phyloP scores from a whole-genome alignment of 805 yeast species.

The Jamesozyma piceae region DNA sequence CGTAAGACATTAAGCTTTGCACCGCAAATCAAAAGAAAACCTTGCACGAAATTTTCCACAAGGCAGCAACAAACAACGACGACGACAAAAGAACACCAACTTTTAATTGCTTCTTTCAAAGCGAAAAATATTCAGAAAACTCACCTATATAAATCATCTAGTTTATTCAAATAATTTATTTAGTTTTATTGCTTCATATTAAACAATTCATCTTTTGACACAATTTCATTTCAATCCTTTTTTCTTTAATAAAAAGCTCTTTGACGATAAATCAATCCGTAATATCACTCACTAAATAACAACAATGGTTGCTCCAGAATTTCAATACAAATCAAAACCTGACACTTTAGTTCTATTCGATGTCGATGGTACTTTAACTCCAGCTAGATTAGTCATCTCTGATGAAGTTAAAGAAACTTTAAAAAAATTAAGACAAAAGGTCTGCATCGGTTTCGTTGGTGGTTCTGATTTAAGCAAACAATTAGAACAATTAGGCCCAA shows the following conservation, averaged over 20 bases:
- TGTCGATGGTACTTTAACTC: slow-evolving; percentile 97
- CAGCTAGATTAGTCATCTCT: slow-evolving; percentile 77
- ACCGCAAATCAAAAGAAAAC: too few relatives aligned
- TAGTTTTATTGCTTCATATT: background rate
- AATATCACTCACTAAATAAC: background rate
- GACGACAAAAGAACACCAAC: too few relatives aligned
- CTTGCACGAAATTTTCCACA: too few relatives aligned
- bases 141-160: background rate
- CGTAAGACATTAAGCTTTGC: too few relatives aligned
- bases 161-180: background rate
- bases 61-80: too few relatives aligned
- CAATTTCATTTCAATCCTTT: background rate
- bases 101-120: too few relatives aligned
- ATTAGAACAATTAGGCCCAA: slow-evolving; percentile 86
- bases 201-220: slow-evolving; percentile 4
- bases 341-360: slow-evolving; percentile 87
- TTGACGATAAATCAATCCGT: slow-evolving; percentile 1
- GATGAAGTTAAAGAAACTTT: slow-evolving; percentile 70
- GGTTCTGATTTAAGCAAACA: slow-evolving; percentile 93
- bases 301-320: slow-evolving; percentile 36
- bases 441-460: slow-evolving; percentile 94
- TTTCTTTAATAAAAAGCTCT: slow-evolving; percentile 2
- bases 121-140: too few relatives aligned
- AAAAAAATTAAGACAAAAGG: slow-evolving; percentile 74
- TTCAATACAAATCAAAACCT: slow-evolving; percentile 69